Base-by-base conservation (phyloP, 805 yeast species). In the Candida tibetensis region DNA sequence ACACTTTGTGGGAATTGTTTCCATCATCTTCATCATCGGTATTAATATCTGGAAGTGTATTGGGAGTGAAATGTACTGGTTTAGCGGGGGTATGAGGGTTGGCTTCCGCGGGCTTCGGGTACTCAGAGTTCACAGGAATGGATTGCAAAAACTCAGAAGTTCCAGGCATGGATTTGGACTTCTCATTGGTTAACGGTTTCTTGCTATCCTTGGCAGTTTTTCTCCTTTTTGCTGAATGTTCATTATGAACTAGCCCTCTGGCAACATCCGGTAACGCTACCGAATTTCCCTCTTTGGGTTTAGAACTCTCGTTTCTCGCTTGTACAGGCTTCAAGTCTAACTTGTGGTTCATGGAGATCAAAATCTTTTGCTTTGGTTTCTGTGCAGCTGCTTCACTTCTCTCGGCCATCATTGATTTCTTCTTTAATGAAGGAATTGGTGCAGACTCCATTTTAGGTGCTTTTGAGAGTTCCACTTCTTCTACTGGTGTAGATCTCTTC, bases 181-280 rank as follows among this genome's bases (percentile, higher is more conserved):
- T 31, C 14, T 21, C 14, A n/a, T 17, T 17, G 4, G 14, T 26
- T 7, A 6, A 17, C n/a, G 34, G 25, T 13, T 18, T 17, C 18
- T 19, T 12, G 7, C 14, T n/a, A 12, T 31, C 29, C 13, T 27
- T 27, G 29, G 29, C 29, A 5, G 13, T 5, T 27, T 13, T 31
- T 5, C 34, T 17, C 21, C 25, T 31, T 26, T 31, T 31, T 17
- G 34, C 16, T 4, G 35, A 21, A 7, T 9, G 5, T n/a, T 26
- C 34, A 6, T 22, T 19, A 12, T 30, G 28, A 15, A 47, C 35
- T 16, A 35, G 51, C n/a, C 63, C 64, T 18, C 69, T 51, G 4
- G 69, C 68, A 5, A 60, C 69, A n/a, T 63, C 69, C 4, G 69
- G 69, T 23, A 64, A 46, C 1, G 69, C 64, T 8, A 63, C 57